Evolutionary conservation across 2,329 filamentous ascomycete genomes (phyloP), one percentile per base, ranked within the genome.

Genomic region (Exophiala dermatitidis): DNA sequence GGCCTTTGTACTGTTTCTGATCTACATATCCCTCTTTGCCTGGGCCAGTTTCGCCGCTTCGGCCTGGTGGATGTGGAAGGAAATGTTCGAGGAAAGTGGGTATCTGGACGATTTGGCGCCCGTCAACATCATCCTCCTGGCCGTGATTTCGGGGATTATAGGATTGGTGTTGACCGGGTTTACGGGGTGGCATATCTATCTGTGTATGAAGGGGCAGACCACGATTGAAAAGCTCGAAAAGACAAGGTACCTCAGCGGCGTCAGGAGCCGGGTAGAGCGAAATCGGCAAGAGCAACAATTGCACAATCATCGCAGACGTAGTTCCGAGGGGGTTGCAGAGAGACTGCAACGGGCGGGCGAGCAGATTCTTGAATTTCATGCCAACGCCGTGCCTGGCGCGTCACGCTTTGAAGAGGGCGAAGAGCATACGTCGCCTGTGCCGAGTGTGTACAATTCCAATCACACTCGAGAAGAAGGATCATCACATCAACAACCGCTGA

Each of bases 161-260:
- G 89, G 88, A 0, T 71, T 98, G 5, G 91, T 96, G 1, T 77
- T 98, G 19, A 84, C 84, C 8, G 89, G 88, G 0, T 98, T 98
- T 66, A 95, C 90, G 0, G 79, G 74, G 1, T 98, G 93, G 90
- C 93, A 98, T 74, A 78, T 97, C 52, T 82, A 86, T 68, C 78
- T 98, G 1, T 88, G 88, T 1, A 73, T 80, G 50, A 79, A 80
- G 29, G 89, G 88, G 2, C 84, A 94, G 70, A 98, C 93, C 1
- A 98, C 93, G 2, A 96, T 98, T 54, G 93, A 98, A 69, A 95
- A 86, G 64, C 74, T 98, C 55, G 93, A 98, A 71, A 96, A 93
- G 75, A 97, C 91, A 1, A 81, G 93, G 51, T 98, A 98, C 70
- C 79, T 95, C 5, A 89, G 86, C 6, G 88, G 89, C 0, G 68